These are phyloP conservation scores for Cryptococcus sp. DNA, from an alignment of 1,284 basidiomycete species.

Conservation along the genomic window DNA sequence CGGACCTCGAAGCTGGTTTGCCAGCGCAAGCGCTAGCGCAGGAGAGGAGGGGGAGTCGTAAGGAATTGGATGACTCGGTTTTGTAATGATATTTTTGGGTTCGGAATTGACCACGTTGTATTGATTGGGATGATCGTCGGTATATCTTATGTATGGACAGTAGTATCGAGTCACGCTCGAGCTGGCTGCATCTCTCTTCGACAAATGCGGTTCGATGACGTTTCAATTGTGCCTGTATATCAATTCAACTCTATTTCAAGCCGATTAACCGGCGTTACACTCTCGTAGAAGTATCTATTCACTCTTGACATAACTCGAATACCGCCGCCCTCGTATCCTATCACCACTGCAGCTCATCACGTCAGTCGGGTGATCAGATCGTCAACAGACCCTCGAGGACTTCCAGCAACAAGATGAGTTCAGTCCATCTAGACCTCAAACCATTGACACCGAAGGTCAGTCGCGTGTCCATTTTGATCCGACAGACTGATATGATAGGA, in stretches of 20 bases:
- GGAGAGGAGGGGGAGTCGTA: too few species aligned
- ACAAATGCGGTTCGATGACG: neutral
- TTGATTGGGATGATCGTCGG: neutral
- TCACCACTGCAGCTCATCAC: neutral
- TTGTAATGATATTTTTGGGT: too few species aligned
- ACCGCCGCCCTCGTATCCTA: neutral
- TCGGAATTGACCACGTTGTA: too few species aligned
- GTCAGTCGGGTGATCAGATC: neutral
- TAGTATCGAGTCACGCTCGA: neutral
- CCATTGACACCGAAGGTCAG: slow-evolving; percentile 7
- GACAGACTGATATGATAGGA: slow-evolving; percentile 17
- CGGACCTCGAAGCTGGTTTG: neutral
- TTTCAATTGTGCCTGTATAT: neutral
- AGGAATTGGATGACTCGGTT: too few species aligned
- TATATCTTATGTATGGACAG: neutral
- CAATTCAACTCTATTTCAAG: neutral
- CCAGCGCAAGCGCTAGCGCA: too few species aligned
- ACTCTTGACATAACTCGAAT: neutral
- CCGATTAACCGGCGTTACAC: neutral
- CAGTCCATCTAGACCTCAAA: slow-evolving; percentile 12
- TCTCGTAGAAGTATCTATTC: too few species aligned
- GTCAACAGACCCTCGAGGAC: neutral
- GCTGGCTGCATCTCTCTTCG: neutral
- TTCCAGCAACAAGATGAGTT: neutral
- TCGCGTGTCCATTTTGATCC: neutral